Evolutionary conservation across 129 eudicot species (phyloP).

Genomic region (Pittosporum tobira): DNA sequence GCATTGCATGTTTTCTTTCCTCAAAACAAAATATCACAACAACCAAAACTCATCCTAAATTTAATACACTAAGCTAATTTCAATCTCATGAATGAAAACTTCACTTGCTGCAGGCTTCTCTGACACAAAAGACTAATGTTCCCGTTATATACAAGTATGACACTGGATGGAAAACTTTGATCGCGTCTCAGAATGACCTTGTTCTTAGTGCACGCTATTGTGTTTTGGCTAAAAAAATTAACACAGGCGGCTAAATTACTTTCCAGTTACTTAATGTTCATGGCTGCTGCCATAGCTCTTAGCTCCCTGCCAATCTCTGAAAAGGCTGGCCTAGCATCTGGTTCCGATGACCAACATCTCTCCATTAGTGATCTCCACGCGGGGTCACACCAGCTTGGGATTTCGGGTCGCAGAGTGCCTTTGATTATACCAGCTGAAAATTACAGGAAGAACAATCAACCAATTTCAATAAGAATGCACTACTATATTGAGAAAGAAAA

Average conservation of each 20-base stretch:
- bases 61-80: too few species aligned
- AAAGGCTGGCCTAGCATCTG: constrained; percentile 29
- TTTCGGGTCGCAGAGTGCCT: constrained; percentile 31
- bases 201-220: neutral
- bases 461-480: neutral
- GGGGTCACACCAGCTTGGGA: constrained; percentile 41
- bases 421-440: constrained; percentile 33
- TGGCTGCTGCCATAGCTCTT: constrained; percentile 27
- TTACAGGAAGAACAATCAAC: neutral
- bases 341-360: constrained; percentile 36
- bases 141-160: neutral
- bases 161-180: constrained; percentile 8
- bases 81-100: neutral
- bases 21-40: neutral
- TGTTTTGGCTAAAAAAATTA: neutral
- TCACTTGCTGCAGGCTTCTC: neutral
- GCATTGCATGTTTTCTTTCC: neutral
- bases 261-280: constrained; percentile 24
- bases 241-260: neutral
- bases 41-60: too few species aligned
- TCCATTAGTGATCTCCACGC: constrained; percentile 40
- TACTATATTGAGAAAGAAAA: neutral
- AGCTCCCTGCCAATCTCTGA: constrained; percentile 33
- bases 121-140: too few species aligned
- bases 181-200: constrained; percentile 9